phyloP scores from a whole-genome alignment of 495 filamentous ascomycete species.

The Neurospora sp. region DNA sequence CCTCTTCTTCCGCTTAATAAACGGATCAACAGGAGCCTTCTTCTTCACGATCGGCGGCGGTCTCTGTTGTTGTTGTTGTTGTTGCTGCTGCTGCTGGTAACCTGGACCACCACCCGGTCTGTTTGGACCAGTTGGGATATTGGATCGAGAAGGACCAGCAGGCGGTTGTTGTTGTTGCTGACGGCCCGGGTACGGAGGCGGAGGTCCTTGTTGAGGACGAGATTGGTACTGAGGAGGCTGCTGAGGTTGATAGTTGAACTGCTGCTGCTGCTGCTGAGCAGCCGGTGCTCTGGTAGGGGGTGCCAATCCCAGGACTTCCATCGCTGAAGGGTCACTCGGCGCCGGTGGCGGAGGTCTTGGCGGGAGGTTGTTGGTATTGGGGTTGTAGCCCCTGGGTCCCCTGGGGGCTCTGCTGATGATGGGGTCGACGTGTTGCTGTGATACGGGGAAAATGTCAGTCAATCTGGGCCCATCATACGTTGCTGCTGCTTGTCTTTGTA shows the following conservation, averaged over 20 bases:
- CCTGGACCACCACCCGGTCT: neutral
- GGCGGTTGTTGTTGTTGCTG: slow-evolving; percentile 3
- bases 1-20: slow-evolving; percentile 32
- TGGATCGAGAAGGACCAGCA: neutral
- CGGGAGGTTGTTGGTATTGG: neutral
- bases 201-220: slow-evolving; percentile 5
- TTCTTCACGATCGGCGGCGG: slow-evolving; percentile 19
- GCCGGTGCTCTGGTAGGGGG: slow-evolving; percentile 8
- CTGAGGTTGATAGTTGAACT: neutral
- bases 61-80: neutral
- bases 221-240: neutral
- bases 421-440: neutral
- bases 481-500: neutral
- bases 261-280: neutral
- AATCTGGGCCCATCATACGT: neutral
- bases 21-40: slow-evolving; percentile 29
- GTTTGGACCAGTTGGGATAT: slow-evolving; percentile 1
- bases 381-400: neutral
- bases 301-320: slow-evolving; percentile 21
- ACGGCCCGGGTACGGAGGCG: slow-evolving; percentile 5
- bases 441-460: neutral
- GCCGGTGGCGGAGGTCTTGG: slow-evolving; percentile 1
- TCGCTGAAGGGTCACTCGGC: slow-evolving; percentile 19
- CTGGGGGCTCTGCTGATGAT: slow-evolving; percentile 5
- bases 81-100: neutral